Evolutionary conservation across 371 early-diverging fungal genomes (phyloP).

Genomic region (Phascolomyces articulosus): DNA sequence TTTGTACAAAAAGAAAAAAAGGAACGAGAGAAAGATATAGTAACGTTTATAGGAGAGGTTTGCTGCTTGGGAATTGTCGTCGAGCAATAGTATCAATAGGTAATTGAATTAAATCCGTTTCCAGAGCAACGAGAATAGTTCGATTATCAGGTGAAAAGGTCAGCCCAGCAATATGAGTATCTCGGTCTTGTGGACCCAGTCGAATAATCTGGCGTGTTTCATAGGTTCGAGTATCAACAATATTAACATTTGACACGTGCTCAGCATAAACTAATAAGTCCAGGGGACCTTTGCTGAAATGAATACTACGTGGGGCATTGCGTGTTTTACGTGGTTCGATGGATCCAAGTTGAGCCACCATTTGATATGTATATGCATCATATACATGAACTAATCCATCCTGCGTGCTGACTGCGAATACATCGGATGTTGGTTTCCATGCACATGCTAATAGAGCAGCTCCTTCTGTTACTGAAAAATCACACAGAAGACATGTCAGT

Average conservation of each 20-base stretch:
- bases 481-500: not conserved
- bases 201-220: slow-evolving; percentile 64
- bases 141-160: slow-evolving; percentile 28
- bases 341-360: slow-evolving; percentile 41
- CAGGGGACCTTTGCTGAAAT: slow-evolving; percentile 31
- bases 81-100: slow-evolving; percentile 19
- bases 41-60: no score
- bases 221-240: slow-evolving; percentile 85
- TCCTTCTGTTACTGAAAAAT: not conserved
- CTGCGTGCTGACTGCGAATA: slow-evolving; percentile 79
- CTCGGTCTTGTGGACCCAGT: slow-evolving; percentile 40
- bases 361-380: slow-evolving; percentile 58
- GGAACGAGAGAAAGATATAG: no score
- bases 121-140: slow-evolving; percentile 28
- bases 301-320: slow-evolving; percentile 23
- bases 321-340: slow-evolving; percentile 21
- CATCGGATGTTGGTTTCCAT: slow-evolving; percentile 71
- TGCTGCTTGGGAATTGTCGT: slow-evolving; percentile 23
- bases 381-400: slow-evolving; percentile 78
- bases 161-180: slow-evolving; percentile 34
- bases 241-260: slow-evolving; percentile 77
- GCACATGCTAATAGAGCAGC: slow-evolving; percentile 48
- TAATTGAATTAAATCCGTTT: slow-evolving; percentile 26
- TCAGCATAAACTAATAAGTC: slow-evolving; percentile 28
- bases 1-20: not conserved